A percentile compares a stretch with the other conserved stretches of the same genome.
phyloP scores from a whole-genome alignment of 257 asterid genomes.

The Prunella vulgaris region DNA sequence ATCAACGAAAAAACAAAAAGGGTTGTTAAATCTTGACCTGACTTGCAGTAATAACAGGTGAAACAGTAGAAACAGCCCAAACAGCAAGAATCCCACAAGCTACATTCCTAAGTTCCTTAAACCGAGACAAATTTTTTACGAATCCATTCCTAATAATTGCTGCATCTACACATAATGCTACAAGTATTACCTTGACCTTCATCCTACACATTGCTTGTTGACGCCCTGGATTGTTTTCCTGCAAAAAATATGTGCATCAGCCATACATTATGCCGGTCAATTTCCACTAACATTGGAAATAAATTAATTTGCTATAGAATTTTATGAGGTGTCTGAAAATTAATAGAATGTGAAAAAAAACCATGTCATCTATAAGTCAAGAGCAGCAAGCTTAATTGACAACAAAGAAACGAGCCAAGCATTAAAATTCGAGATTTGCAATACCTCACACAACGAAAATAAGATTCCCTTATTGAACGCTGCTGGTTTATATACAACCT shows the following conservation, averaged over 20 bases:
- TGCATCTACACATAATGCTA: too few species aligned
- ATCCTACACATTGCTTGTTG: too few species aligned
- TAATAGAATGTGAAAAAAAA: not conserved
- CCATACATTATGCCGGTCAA: too few species aligned
- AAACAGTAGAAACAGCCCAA: conserved; percentile 70
- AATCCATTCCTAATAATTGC: too few species aligned
- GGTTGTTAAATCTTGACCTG: conserved; percentile 33
- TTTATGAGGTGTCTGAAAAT: not conserved
- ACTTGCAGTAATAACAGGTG: conserved; percentile 86
- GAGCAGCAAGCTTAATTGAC: too few species aligned
- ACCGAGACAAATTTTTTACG: conserved; percentile 28
- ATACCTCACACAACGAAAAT: conserved; percentile 84
- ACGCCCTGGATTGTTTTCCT: too few species aligned
- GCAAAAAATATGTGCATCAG: too few species aligned
- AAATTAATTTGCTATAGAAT: not conserved
- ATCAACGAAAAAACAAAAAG: too few species aligned
- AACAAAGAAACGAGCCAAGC: not conserved
- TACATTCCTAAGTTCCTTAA: conserved; percentile 62
- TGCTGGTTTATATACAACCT: conserved; percentile 82
- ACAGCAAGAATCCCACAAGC: conserved; percentile 86
- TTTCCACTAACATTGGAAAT: not conserved
- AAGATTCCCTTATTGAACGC: conserved; percentile 90
- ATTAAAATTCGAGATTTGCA: not conserved
- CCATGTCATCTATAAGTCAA: not conserved
- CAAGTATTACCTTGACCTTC: too few species aligned